Base-by-base conservation (phyloP, 495 filamentous ascomycete species). In the Evansstolkia leycettana region DNA sequence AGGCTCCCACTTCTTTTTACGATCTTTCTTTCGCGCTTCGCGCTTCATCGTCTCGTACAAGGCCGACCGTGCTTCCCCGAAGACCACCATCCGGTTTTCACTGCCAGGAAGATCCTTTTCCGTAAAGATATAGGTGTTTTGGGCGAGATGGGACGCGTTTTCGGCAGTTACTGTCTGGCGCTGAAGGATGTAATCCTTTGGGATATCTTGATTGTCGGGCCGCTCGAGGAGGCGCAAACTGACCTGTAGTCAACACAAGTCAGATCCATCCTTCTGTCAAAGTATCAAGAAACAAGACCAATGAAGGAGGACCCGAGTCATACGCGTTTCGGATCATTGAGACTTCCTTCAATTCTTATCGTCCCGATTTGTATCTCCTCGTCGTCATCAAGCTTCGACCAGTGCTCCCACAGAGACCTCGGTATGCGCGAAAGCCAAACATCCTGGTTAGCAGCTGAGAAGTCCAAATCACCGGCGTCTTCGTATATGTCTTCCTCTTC, bases 61-160 rank as follows among this genome's bases (percentile, higher is more conserved):
- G 14, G 59, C 57, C 12, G 64, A 69, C 17, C 64, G 58, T 12
- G 52, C 52, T 39, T 64, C 64, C 17, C 64, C 64, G 38, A 67
- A 64, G n/a, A 45, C 37, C 12, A 58, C 52, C 53, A 58, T 51
- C 3, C 58, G 57, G 31, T 61, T 72, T 20, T 56, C 52, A 2
- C 61, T 86, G 17, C 82, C 84, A 1, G 86, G 80, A 15, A 92
- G 69, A 51, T 96, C 82, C 53, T 90, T 86, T 57, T 96, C 88
- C 11, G 80, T 82, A 49, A 96, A 96, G 27, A 95, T 58, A 50
- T 75, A 94, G 6, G 83, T 89, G 50, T 95, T 98, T 50, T 72
- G 51, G 0, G 62, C 60, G 33, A 54, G 50, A 33, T 65, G 55
- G 13, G 55, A 50, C 59, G 32, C 77, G 57, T 43, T 73, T 51